Conservation (phyloP, 495 filamentous ascomycete genomes). For the Parachaetomium inaequale region DNA sequence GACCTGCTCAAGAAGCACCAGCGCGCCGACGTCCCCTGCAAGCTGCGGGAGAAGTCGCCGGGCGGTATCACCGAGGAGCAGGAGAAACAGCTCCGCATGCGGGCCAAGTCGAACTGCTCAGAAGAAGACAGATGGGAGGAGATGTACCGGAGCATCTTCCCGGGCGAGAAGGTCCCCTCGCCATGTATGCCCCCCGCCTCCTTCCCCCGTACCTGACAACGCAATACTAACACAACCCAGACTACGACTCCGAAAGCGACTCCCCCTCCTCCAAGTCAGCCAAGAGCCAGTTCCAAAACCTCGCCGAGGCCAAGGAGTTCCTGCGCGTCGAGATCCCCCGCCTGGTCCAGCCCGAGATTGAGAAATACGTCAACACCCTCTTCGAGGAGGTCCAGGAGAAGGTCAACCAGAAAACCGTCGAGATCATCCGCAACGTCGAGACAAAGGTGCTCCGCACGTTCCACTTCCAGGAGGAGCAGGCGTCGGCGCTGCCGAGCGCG, state of each 20-base stretch:
- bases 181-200: slow-evolving; percentile 23
- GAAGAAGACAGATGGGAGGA: slow-evolving; percentile 32
- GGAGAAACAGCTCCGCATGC: slow-evolving; percentile 25
- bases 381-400: slow-evolving; percentile 20
- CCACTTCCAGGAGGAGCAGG: slow-evolving; percentile 22
- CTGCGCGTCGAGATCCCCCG: slow-evolving; percentile 23
- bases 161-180: slow-evolving; percentile 22
- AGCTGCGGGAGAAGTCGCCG: slow-evolving; percentile 15
- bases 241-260: slow-evolving; percentile 18
- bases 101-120: slow-evolving; percentile 23
- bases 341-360: slow-evolving; percentile 21
- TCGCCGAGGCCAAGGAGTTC: slow-evolving; percentile 24
- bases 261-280: background rate
- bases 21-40: slow-evolving; percentile 38
- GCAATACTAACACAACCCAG: background rate
- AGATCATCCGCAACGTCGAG: slow-evolving; percentile 22
- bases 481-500: background rate
- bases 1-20: slow-evolving; percentile 38
- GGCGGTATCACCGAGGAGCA: slow-evolving; percentile 32
- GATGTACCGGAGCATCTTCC: slow-evolving; percentile 34
- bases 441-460: slow-evolving; percentile 21
- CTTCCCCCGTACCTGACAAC: background rate
- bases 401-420: slow-evolving; percentile 20
- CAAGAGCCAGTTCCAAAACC: slow-evolving; percentile 10
- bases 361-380: slow-evolving; percentile 25